Percentiles rank a stretch among this genome's conserved stretches.
These are phyloP conservation scores for Colletotrichum aenigma DNA, from an alignment of 2,329 filamentous ascomycete genomes.

Conservation along the genomic window DNA sequence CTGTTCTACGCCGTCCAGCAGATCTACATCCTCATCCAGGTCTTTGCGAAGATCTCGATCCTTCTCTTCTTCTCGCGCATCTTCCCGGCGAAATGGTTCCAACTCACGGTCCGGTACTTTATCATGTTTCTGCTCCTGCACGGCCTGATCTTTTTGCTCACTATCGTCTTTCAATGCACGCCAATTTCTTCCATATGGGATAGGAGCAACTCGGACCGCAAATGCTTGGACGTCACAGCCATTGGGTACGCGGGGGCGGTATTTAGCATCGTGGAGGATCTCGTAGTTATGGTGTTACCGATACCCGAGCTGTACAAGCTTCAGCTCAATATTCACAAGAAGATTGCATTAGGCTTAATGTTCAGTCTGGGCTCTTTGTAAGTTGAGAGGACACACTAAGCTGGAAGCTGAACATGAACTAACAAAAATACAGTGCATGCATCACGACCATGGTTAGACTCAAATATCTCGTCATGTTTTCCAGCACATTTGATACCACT, in stretches of 20 bases:
- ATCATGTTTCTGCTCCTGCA: constrained; percentile 21
- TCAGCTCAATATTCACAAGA: constrained; percentile 67
- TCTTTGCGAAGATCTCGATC: constrained; percentile 28
- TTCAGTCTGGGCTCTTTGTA: constrained; percentile 72
- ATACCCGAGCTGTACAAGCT: constrained; percentile 68
- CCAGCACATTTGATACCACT: constrained; percentile 23
- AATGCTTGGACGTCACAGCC: constrained; percentile 66
- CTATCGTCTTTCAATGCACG: constrained; percentile 23
- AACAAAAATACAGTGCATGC: constrained; percentile 14
- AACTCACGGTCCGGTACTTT: constrained; percentile 16
- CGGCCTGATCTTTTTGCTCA: constrained; percentile 23
- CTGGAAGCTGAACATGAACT: not conserved
- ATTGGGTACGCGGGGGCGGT: constrained; percentile 70
- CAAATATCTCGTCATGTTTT: constrained; percentile 20
- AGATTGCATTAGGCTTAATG: constrained; percentile 67
- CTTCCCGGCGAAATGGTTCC: constrained; percentile 22
- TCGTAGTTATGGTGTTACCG: constrained; percentile 69
- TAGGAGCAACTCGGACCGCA: constrained; percentile 19
- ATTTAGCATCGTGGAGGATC: constrained; percentile 71
- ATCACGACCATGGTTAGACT: constrained; percentile 23
- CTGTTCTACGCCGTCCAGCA: constrained; percentile 25
- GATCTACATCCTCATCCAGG: constrained; percentile 27
- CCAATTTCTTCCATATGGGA: constrained; percentile 23
- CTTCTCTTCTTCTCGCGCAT: constrained; percentile 27
- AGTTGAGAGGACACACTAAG: constrained; percentile 31